Evolutionary conservation across 1,139 yeast species (phyloP).

Genomic region (Kazachstania sp.): DNA sequence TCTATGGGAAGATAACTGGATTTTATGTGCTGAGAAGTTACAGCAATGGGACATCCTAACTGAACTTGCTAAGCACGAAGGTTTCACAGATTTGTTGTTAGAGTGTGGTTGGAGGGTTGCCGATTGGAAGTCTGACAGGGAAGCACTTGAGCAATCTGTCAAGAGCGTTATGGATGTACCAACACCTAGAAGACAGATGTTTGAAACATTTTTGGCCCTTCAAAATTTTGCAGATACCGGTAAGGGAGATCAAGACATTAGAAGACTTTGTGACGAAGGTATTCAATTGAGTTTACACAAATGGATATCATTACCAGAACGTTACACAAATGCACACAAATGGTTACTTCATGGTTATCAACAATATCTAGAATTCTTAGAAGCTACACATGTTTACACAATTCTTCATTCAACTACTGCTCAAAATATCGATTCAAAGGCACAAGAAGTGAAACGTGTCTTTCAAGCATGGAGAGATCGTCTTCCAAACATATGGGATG

Average conservation of each 20-base stretch:
- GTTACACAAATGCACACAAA: constrained; percentile 77
- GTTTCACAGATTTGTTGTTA: constrained; percentile 82
- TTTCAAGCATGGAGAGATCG: constrained; percentile 97
- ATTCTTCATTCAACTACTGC: constrained; percentile 85
- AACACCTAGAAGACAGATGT: constrained; percentile 91
- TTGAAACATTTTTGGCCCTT: constrained; percentile 84
- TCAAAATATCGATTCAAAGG: constrained; percentile 81
- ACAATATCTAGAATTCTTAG: constrained; percentile 95
- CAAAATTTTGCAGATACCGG: constrained; percentile 92
- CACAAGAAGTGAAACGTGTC: constrained; percentile 89
- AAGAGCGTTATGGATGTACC: constrained; percentile 98
- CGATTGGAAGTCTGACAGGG: constrained; percentile 95
- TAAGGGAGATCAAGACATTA: constrained; percentile 70
- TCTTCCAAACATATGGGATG: constrained; percentile 94
- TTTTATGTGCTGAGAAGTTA: constrained; percentile 87
- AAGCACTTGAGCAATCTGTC: constrained; percentile 87
- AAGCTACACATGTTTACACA: constrained; percentile 90
- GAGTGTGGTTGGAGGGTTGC: constrained; percentile 99
- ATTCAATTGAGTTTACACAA: constrained; percentile 85
- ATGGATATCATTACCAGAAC: constrained; percentile 83
- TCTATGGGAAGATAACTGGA: constrained; percentile 99
- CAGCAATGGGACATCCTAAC: constrained; percentile 98
- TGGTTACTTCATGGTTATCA: constrained; percentile 91
- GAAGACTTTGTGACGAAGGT: constrained; percentile 89
- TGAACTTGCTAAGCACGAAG: constrained; percentile 95